phyloP scores from a whole-genome alignment of 306 rosid genomes.

The Inga laurina region DNA sequence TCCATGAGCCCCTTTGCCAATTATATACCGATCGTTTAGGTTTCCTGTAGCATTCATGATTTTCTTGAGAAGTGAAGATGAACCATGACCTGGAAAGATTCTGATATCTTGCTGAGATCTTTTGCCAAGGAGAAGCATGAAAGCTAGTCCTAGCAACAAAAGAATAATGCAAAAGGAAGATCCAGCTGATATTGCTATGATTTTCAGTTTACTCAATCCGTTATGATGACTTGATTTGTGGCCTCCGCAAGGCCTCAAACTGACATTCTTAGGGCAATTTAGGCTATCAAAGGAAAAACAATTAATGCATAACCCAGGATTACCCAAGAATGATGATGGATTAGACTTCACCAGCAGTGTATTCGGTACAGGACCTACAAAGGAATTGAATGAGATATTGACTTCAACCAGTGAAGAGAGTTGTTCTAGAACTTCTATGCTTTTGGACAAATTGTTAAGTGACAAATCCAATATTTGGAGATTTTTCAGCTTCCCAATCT shows the following conservation, averaged over 20 bases:
- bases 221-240: conserved; percentile 29
- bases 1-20: conserved; percentile 70
- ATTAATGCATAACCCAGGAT: conserved; percentile 60
- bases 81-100: background rate
- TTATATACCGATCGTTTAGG: conserved; percentile 38
- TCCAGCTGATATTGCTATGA: too few species aligned
- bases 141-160: conserved; percentile 27
- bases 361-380: conserved; percentile 63
- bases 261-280: conserved; percentile 38
- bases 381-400: conserved; percentile 65
- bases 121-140: conserved; percentile 17
- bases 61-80: conserved; percentile 1
- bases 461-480: conserved; percentile 62
- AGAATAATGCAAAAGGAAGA: background rate
- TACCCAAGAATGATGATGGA: conserved; percentile 54
- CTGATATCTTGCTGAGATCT: conserved; percentile 27
- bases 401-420: conserved; percentile 47
- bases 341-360: conserved; percentile 48
- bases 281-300: conserved; percentile 41
- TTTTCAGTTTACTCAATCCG: conserved; percentile 11
- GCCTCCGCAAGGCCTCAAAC: conserved; percentile 47
- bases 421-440: conserved; percentile 43
- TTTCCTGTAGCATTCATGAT: conserved; percentile 51
- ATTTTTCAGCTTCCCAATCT: conserved; percentile 40
- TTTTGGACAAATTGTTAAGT: conserved; percentile 75